Evolutionary conservation across 352 stramenopile species (phyloP).

Genomic region (Pythium plurisporium): DNA sequence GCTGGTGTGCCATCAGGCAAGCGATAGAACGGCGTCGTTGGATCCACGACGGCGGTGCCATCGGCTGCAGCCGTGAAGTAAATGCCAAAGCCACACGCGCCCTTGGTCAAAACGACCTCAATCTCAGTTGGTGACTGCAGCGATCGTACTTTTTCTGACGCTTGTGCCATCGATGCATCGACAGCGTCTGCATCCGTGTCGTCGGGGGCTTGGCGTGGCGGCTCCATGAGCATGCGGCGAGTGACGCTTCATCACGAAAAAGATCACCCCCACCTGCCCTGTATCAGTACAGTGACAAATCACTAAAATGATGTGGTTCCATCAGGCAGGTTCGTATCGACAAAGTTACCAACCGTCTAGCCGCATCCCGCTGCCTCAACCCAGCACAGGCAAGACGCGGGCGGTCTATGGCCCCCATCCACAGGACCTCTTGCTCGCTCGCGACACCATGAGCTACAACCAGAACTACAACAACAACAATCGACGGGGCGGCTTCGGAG

Average conservation of each 20-base stretch:
- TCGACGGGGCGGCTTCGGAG: conserved; percentile 52
- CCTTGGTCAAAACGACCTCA: conserved; percentile 50
- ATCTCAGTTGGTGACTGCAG: conserved; percentile 16
- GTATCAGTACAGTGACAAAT: too few species aligned
- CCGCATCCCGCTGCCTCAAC: too few species aligned
- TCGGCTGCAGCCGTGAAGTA: conserved; percentile 45
- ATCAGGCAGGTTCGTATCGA: too few species aligned
- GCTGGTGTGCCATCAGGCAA: conserved; percentile 44
- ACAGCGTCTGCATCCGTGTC: background rate
- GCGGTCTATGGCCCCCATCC: background rate
- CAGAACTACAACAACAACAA: conserved; percentile 31
- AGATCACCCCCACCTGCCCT: background rate
- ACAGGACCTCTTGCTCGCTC: background rate
- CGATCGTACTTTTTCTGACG: too few species aligned
- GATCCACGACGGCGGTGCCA: conserved; percentile 52
- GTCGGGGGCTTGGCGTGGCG: background rate
- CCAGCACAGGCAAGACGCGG: too few species aligned
- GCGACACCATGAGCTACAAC: conserved; percentile 58
- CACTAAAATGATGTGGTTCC: background rate
- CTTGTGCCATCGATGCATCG: background rate
- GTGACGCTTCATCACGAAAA: background rate
- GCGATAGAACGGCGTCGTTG: conserved; percentile 57
- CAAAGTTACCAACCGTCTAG: too few species aligned
- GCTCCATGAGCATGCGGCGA: background rate
- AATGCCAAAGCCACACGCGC: conserved; percentile 62